Evolutionary conservation across 225 moss, liverwort and hornwort species (phyloP).

Genomic region (Lunularia cruciata): DNA sequence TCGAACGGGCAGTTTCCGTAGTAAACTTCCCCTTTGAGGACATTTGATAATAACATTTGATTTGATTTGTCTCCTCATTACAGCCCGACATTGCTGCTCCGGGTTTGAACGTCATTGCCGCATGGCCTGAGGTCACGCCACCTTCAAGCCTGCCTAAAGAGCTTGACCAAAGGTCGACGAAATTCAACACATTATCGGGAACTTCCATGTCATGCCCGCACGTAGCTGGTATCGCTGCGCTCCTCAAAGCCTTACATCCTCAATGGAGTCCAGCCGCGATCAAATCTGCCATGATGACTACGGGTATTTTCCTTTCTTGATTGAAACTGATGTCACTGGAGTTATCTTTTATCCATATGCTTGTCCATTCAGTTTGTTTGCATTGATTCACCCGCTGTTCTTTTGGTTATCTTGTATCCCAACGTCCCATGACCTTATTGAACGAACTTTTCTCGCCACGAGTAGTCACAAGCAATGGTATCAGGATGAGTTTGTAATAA

Average conservation of each 20-base stretch:
- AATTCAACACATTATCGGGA: slow-evolving; percentile 32
- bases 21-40: too few species aligned
- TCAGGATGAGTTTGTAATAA: too few species aligned
- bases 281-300: slow-evolving; percentile 35
- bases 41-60: too few species aligned
- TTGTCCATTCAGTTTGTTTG: not conserved
- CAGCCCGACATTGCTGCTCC: slow-evolving; percentile 28
- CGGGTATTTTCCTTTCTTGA: slow-evolving; percentile 14
- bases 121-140: slow-evolving; percentile 11
- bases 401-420: not conserved
- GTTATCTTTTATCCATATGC: not conserved
- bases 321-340: not conserved
- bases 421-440: not conserved
- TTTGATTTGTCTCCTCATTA: not conserved
- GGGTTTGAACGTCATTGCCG: slow-evolving; percentile 22
- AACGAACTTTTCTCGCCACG: not conserved
- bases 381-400: not conserved
- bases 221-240: slow-evolving; percentile 25
- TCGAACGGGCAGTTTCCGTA: not conserved
- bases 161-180: slow-evolving; percentile 16
- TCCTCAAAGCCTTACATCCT: slow-evolving; percentile 32
- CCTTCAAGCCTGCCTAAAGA: not conserved
- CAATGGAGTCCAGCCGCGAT: slow-evolving; percentile 39
- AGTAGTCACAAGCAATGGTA: too few species aligned
- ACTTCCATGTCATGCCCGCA: slow-evolving; percentile 40